Base-by-base conservation (phyloP, 2,329 filamentous ascomycete genomes). In the Escovopsis weberi region DNA sequence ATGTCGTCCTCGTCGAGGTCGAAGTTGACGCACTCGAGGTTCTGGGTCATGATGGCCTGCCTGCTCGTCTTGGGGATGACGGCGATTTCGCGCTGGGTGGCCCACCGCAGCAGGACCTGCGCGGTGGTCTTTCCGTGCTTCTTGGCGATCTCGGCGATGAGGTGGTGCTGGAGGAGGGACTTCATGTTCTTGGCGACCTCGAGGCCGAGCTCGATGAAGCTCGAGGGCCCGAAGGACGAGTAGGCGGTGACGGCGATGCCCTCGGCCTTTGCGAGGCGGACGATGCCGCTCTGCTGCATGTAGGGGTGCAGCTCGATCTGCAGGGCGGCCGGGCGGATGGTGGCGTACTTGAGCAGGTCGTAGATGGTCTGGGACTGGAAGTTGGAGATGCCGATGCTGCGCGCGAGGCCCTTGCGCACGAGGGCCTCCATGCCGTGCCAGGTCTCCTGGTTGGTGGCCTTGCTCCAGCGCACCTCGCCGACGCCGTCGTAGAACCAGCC, bases 271-370 rank as follows among this genome's bases (percentile, higher is more conserved):
- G 80, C 81, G 41, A 85, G 75, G 54, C 75, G 67, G 54, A 91
- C 60, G 41, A 93, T 74, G 42, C 78, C 72, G 46, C 69, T 63
- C 70, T 93, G 85, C 47, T 83, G 80, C 45, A 89, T 75, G 72
- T 88, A 91, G 26, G 85, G 85, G 72, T 93, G 86, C 68, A 89
- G 84, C 70, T 93, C 85, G 62, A 93, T 80, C 70, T 93, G 86
- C 47, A 91, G 78, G 35, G 82, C 80, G 34, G 84, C 81, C 8
- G 85, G 83, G 37, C 70, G 70, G 62, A 86, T 75, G 54, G 74
- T 76, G 48, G 83, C 83, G 63, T 87, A 85, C 54, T 82, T 77
- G 57, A 89, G 72, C 51, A 88, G 67, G 63, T 91, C 85, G 62
- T 88, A 81, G 56, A 93, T 64, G 49, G 85, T 69, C 63, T 82